These are phyloP conservation scores for Colletotrichum plurivorum DNA, from an alignment of 2,329 filamentous ascomycete species.

Conservation along the genomic window DNA sequence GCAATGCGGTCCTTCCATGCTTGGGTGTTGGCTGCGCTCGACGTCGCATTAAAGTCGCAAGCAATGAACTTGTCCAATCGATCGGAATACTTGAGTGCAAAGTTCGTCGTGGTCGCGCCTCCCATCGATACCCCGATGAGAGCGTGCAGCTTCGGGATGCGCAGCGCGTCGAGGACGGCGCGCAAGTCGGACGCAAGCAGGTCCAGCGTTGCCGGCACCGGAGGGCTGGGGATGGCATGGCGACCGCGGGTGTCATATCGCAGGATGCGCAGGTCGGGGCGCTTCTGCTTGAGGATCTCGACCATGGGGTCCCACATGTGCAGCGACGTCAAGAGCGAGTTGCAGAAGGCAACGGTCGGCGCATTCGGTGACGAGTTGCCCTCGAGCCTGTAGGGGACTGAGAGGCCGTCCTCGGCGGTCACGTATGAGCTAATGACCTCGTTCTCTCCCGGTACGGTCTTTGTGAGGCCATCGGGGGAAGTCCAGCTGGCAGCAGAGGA, in stretches of 20 bases:
- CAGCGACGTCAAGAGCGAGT: slow-evolving; percentile 84
- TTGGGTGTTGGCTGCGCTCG: slow-evolving; percentile 80
- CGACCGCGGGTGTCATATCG: slow-evolving; percentile 85
- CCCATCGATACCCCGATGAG: slow-evolving; percentile 86
- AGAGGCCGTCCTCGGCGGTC: slow-evolving; percentile 76
- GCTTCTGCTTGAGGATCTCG: slow-evolving; percentile 68
- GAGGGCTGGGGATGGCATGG: slow-evolving; percentile 61
- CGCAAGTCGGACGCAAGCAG: slow-evolving; percentile 78
- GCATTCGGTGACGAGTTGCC: slow-evolving; percentile 77
- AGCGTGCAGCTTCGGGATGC: slow-evolving; percentile 75
- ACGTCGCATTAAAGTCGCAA: slow-evolving; percentile 84
- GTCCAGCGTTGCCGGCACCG: slow-evolving; percentile 71
- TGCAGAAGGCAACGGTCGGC: slow-evolving; percentile 81
- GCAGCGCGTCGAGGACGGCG: slow-evolving; percentile 76
- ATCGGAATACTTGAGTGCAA: slow-evolving; percentile 75
- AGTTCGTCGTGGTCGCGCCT: slow-evolving; percentile 82
- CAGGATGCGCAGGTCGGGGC: slow-evolving; percentile 79
- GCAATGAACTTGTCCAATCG: slow-evolving; percentile 75
- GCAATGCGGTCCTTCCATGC: slow-evolving; percentile 85
- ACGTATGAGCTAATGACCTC: slow-evolving; percentile 77
- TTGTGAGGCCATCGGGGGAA: slow-evolving; percentile 70
- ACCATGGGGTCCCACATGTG: slow-evolving; percentile 87
- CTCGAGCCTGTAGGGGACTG: slow-evolving; percentile 81
- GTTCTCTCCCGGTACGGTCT: slow-evolving; percentile 61
- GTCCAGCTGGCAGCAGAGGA: slow-evolving; percentile 63